phyloP scores from a whole-genome alignment of 805 yeast species.

The Metschnikowia lunata region DNA sequence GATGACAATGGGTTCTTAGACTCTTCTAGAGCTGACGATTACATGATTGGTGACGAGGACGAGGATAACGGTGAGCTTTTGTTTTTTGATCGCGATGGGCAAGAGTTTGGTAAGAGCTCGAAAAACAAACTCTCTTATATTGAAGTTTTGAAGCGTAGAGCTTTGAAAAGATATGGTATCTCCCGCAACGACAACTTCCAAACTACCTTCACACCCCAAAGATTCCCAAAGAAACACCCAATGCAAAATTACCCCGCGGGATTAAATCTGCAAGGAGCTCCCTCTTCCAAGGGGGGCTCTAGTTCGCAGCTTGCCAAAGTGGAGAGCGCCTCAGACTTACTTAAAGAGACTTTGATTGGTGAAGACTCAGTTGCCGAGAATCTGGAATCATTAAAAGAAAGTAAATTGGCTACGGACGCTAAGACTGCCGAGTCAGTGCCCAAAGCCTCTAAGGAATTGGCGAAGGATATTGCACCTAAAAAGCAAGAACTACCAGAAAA shows the following conservation, averaged over 20 bases:
- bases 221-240: constrained; percentile 11
- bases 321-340: constrained; percentile 30
- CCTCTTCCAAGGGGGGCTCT: constrained; percentile 6
- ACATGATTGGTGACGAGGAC: constrained; percentile 42
- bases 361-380: constrained; percentile 11
- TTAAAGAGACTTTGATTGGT: constrained; percentile 42
- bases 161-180: constrained; percentile 38
- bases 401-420: neutral
- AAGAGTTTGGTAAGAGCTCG: constrained; percentile 30
- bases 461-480: too few relatives aligned
- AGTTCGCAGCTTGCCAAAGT: constrained; percentile 18
- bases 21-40: constrained; percentile 35
- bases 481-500: too few relatives aligned
- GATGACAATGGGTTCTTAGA: constrained; percentile 37
- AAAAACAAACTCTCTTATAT: constrained; percentile 34
- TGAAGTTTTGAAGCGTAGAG: constrained; percentile 39
- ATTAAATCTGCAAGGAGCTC: constrained; percentile 1
- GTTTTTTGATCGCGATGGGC: constrained; percentile 33
- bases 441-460: too few relatives aligned
- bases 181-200: constrained; percentile 29
- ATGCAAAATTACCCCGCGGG: neutral
- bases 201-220: constrained; percentile 37
- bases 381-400: neutral
- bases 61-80: constrained; percentile 42
- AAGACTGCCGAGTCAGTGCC: neutral